A percentile compares a stretch with the other conserved stretches of the same genome.
phyloP scores from a whole-genome alignment of 202 grass and related monocot genomes.

The Dendrocalamus latiflorus region DNA sequence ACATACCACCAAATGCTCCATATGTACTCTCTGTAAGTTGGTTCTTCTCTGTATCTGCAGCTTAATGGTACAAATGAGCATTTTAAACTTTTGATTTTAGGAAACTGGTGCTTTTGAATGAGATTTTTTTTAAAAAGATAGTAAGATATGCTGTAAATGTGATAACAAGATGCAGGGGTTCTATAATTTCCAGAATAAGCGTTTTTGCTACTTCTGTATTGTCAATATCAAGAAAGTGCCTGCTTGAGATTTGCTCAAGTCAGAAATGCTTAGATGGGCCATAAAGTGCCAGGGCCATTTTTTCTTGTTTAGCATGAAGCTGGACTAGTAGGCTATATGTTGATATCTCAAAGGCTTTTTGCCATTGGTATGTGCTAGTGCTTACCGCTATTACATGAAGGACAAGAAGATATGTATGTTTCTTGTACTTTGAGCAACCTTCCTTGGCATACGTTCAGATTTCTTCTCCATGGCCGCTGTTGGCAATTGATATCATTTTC shows the following conservation, averaged over 20 bases:
- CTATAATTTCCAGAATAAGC: not conserved
- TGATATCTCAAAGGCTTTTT: not conserved
- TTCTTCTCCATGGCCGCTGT: not conserved
- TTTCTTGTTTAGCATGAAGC: not conserved
- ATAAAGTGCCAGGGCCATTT: not conserved
- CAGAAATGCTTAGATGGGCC: not conserved
- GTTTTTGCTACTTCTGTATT: not conserved
- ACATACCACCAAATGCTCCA: slow-evolving; percentile 52
- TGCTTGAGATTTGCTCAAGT: not conserved
- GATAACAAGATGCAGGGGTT: not conserved
- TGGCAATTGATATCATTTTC: not conserved
- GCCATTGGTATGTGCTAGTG: not conserved
- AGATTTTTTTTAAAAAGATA: not conserved
- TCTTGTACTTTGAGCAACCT: slow-evolving; percentile 20
- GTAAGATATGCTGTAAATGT: not conserved
- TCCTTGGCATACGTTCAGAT: not conserved
- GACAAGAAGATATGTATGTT: not conserved
- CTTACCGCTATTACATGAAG: not conserved
- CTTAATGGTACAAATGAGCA: not conserved
- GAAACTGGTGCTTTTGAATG: not conserved
- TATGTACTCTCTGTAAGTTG: slow-evolving; percentile 76
- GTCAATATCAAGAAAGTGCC: not conserved
- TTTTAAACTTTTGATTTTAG: not conserved
- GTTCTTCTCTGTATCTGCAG: not conserved
- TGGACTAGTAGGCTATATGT: not conserved